A percentile compares a stretch with the other conserved stretches of the same genome.
These are phyloP conservation scores for Metschnikowia santaceciliae DNA, from an alignment of 805 yeast genomes.

Conservation along the genomic window DNA sequence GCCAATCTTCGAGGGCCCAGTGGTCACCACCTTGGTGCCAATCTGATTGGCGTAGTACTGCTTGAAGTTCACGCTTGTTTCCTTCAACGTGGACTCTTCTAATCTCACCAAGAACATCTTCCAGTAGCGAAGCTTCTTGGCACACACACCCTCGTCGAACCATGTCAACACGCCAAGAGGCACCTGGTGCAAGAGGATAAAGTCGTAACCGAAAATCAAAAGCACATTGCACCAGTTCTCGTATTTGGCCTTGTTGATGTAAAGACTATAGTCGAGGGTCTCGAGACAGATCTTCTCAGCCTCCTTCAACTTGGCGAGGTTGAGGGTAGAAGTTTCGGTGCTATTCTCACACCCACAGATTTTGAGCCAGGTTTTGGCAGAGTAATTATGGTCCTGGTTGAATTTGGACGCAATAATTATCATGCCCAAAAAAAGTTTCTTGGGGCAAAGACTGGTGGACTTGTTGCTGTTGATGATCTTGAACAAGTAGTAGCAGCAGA, in stretches of 20 bases:
- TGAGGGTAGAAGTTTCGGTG: constrained; percentile 27
- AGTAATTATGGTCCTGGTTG: constrained; percentile 66
- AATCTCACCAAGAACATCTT: constrained; percentile 14
- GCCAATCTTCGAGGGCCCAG: constrained; percentile 10
- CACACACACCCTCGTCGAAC: constrained; percentile 12
- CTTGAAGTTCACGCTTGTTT: constrained; percentile 15
- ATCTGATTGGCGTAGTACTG: constrained; percentile 20
- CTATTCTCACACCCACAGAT: constrained; percentile 53
- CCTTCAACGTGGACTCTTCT: constrained; percentile 11
- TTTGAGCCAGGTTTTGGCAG: constrained; percentile 68
- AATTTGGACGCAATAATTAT: constrained; percentile 71
- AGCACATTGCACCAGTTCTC: constrained; percentile 45
- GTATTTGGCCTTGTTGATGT: constrained; percentile 47
- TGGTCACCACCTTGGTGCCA: constrained; percentile 17
- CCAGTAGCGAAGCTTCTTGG: constrained; percentile 16
- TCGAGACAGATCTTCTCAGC: constrained; percentile 54
- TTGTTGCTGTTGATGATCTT: constrained; percentile 33
- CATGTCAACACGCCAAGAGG: constrained; percentile 16
- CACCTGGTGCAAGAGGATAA: constrained; percentile 34
- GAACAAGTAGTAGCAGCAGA: constrained; percentile 62
- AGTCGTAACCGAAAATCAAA: constrained; percentile 41
- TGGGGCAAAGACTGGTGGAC: constrained; percentile 45
- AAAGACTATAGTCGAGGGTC: constrained; percentile 53
- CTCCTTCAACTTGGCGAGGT: constrained; percentile 43
- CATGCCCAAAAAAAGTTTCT: constrained; percentile 63